Conservation (phyloP, 176 grass and related monocot genomes). For the Saccharum spontaneum region DNA sequence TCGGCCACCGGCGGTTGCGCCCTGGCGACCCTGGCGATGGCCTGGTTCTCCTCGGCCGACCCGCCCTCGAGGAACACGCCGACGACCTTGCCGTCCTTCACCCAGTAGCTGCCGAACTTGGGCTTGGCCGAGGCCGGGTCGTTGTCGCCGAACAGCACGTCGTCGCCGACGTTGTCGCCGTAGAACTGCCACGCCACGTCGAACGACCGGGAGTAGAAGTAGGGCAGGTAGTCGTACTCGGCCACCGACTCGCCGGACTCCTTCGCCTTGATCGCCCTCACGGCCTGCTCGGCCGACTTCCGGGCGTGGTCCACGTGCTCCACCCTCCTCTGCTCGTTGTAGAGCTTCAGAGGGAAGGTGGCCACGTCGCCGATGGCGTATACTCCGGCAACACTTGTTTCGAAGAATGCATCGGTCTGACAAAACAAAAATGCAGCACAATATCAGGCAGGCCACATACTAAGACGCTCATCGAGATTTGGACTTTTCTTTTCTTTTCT, state of each 20-base stretch:
- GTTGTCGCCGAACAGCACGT: conserved; percentile 81
- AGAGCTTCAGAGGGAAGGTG: conserved; percentile 88
- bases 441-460: background rate
- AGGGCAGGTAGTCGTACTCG: conserved; percentile 88
- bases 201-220: conserved; percentile 91
- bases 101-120: conserved; percentile 95
- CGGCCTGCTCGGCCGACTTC: conserved; percentile 91
- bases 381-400: conserved; percentile 71
- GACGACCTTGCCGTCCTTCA: conserved; percentile 83
- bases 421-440: background rate
- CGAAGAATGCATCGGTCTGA: conserved; percentile 87
- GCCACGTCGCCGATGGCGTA: conserved; percentile 95
- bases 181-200: conserved; percentile 95
- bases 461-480: background rate
- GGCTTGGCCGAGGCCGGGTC: conserved; percentile 64
- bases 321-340: conserved; percentile 71
- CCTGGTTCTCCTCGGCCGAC: conserved; percentile 74
- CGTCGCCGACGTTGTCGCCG: conserved; percentile 84
- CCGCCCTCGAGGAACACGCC: conserved; percentile 91
- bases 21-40: conserved; percentile 75
- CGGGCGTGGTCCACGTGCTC: conserved; percentile 93
- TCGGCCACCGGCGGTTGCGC: conserved; percentile 61
- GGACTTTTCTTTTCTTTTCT: background rate
- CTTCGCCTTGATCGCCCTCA: conserved; percentile 83
- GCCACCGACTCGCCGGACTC: conserved; percentile 68